Evolutionary conservation across 2,329 filamentous ascomycete species (phyloP).

Genomic region (Alternaria triticimaculans): DNA sequence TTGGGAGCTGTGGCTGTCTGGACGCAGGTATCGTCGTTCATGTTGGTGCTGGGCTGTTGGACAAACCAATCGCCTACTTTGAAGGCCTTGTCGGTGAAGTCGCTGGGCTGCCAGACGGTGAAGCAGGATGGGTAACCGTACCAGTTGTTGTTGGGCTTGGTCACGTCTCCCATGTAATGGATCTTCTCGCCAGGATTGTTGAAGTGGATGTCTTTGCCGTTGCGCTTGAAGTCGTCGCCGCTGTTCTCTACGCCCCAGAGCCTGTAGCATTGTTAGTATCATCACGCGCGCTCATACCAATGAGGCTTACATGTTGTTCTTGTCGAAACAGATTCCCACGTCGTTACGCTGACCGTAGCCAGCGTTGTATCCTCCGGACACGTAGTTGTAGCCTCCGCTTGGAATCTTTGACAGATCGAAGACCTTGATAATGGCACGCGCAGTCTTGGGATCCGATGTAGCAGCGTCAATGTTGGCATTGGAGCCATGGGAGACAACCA

Average conservation of each 20-base stretch:
- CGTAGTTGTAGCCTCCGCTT: conserved; percentile 54
- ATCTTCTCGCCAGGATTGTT: conserved; percentile 77
- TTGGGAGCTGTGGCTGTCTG: conserved; percentile 50
- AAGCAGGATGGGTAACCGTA: conserved; percentile 76
- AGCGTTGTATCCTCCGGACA: conserved; percentile 57
- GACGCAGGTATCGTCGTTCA: conserved; percentile 56
- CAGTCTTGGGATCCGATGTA: conserved; percentile 59
- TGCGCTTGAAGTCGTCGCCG: conserved; percentile 66
- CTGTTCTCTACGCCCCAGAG: conserved; percentile 70
- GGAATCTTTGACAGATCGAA: conserved; percentile 57
- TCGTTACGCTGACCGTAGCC: conserved; percentile 76
- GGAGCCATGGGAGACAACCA: conserved; percentile 71
- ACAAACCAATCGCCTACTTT: conserved; percentile 52
- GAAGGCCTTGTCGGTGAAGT: conserved; percentile 58
- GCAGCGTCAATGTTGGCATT: conserved; percentile 65
- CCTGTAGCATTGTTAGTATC: conserved; percentile 14
- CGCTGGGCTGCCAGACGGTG: conserved; percentile 65
- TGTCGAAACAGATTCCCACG: conserved; percentile 62
- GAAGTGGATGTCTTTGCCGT: conserved; percentile 66
- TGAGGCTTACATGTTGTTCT: conserved; percentile 57
- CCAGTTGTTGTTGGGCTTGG: conserved; percentile 57
- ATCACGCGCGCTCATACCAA: conserved; percentile 21
- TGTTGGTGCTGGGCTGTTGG: conserved; percentile 43
- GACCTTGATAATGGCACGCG: conserved; percentile 69
- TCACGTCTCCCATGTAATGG: conserved; percentile 69